These are phyloP conservation scores for Fusarium phyllophilum DNA, from an alignment of 2,329 filamentous ascomycete species.

Conservation along the genomic window DNA sequence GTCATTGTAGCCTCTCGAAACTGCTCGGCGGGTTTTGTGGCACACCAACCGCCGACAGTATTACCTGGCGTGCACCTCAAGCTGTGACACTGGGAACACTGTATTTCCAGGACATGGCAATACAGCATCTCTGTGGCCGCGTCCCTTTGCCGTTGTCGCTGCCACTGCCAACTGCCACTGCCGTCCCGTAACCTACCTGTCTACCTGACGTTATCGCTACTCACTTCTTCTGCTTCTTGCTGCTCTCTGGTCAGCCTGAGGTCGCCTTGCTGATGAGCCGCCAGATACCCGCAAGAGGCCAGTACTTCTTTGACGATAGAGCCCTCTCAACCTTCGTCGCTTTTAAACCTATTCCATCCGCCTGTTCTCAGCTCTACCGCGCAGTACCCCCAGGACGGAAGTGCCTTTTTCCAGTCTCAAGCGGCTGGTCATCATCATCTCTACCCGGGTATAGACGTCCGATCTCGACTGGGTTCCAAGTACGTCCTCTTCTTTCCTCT, in stretches of 20 bases:
- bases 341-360: slow-evolving; percentile 64
- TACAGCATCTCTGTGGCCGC: slow-evolving; percentile 45
- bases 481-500: slow-evolving; percentile 51
- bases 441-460: slow-evolving; percentile 62
- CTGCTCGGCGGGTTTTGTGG: slow-evolving; percentile 40
- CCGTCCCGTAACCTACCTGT: slow-evolving; percentile 29
- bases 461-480: slow-evolving; percentile 65
- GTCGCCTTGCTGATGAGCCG: slow-evolving; percentile 42
- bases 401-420: slow-evolving; percentile 60
- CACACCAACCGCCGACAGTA: slow-evolving; percentile 43
- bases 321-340: slow-evolving; percentile 61
- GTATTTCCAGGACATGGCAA: slow-evolving; percentile 46
- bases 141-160: slow-evolving; percentile 39
- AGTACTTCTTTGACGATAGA: slow-evolving; percentile 64
- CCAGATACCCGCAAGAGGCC: slow-evolving; percentile 66
- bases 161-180: slow-evolving; percentile 37
- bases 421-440: slow-evolving; percentile 54
- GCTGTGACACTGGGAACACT: slow-evolving; percentile 44
- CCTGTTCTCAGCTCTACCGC: slow-evolving; percentile 57
- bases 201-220: slow-evolving; percentile 18
- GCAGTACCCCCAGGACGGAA: slow-evolving; percentile 61
- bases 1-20: slow-evolving; percentile 42
- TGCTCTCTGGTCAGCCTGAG: slow-evolving; percentile 33
- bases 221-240: slow-evolving; percentile 18
- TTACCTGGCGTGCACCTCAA: slow-evolving; percentile 40